Evolutionary conservation across 768 basidiomycete genomes (phyloP).

Genomic region (Leccinum disarticulatum): DNA sequence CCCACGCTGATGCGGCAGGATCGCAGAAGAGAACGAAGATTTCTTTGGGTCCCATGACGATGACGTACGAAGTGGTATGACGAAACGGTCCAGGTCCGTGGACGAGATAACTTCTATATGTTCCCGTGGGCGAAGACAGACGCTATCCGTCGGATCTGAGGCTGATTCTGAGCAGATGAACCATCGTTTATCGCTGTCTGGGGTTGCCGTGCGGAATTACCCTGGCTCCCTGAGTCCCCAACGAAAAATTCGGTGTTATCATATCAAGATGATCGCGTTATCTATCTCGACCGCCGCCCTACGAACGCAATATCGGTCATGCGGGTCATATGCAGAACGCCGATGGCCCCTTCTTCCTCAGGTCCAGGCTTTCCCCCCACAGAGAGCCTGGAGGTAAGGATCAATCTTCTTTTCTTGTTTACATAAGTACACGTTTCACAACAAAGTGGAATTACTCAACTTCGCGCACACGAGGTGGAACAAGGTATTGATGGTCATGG

Average conservation of each 20-base stretch:
- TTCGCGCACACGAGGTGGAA: not conserved
- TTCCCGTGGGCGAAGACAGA: not conserved
- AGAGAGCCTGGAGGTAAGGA: not conserved
- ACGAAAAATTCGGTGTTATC: not conserved
- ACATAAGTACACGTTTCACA: not conserved
- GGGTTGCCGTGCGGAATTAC: not conserved
- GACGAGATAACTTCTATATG: not conserved
- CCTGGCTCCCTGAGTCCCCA: not conserved
- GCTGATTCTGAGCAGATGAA: no score
- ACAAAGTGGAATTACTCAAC: not conserved
- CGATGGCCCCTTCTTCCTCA: not conserved
- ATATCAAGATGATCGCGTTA: not conserved
- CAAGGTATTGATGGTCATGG: not conserved
- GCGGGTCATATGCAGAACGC: slow-evolving; percentile 16
- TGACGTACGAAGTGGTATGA: not conserved
- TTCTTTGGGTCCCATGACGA: not conserved
- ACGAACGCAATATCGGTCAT: not conserved
- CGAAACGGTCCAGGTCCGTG: not conserved
- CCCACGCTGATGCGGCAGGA: not conserved
- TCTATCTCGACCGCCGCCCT: slow-evolving; percentile 11
- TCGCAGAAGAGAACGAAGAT: not conserved
- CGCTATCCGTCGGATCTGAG: not conserved
- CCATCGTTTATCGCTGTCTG: not conserved
- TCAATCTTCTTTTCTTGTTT: not conserved
- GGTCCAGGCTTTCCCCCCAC: not conserved